Evolutionary conservation across 768 basidiomycete species (phyloP).

Genomic region (Lactarius trivialis): DNA sequence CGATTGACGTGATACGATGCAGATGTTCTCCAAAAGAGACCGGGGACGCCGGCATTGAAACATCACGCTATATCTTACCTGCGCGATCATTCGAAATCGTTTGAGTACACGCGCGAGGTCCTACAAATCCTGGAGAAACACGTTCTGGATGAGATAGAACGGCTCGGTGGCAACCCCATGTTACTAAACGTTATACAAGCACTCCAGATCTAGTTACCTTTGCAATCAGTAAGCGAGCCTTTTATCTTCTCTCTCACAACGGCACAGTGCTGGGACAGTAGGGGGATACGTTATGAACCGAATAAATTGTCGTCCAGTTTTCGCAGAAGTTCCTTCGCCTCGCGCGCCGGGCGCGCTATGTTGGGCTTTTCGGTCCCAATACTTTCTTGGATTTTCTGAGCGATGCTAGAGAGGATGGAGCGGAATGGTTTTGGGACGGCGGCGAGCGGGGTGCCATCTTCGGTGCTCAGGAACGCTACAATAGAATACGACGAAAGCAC

Average conservation of each 20-base stretch:
- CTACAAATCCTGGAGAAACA: slow-evolving; percentile 60
- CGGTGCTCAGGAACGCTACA: slow-evolving; percentile 47
- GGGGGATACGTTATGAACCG: slow-evolving; percentile 7
- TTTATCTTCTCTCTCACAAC: not conserved
- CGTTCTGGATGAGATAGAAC: slow-evolving; percentile 56
- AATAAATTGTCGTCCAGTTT: slow-evolving; percentile 21
- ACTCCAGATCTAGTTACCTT: slow-evolving; percentile 27
- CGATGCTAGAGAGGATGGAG: slow-evolving; percentile 51
- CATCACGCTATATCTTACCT: slow-evolving; percentile 75
- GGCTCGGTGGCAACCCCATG: slow-evolving; percentile 70
- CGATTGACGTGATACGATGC: not conserved
- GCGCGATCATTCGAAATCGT: slow-evolving; percentile 67
- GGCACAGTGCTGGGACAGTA: not conserved
- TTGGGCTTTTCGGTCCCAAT: slow-evolving; percentile 61
- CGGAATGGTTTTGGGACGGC: slow-evolving; percentile 53
- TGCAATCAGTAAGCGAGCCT: not conserved
- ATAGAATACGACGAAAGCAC: slow-evolving; percentile 55
- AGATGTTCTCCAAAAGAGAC: slow-evolving; percentile 90
- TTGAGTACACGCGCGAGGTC: slow-evolving; percentile 78
- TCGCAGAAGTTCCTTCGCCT: slow-evolving; percentile 64
- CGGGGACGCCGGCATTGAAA: slow-evolving; percentile 76
- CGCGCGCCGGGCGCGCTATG: slow-evolving; percentile 73
- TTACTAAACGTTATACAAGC: slow-evolving; percentile 53
- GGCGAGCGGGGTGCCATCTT: slow-evolving; percentile 29
- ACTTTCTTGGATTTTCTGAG: slow-evolving; percentile 68